Evolutionary conservation across 495 filamentous ascomycete genomes (phyloP), one percentile per base, ranked within the genome.

Genomic region (Podospora pseudopauciseta): DNA sequence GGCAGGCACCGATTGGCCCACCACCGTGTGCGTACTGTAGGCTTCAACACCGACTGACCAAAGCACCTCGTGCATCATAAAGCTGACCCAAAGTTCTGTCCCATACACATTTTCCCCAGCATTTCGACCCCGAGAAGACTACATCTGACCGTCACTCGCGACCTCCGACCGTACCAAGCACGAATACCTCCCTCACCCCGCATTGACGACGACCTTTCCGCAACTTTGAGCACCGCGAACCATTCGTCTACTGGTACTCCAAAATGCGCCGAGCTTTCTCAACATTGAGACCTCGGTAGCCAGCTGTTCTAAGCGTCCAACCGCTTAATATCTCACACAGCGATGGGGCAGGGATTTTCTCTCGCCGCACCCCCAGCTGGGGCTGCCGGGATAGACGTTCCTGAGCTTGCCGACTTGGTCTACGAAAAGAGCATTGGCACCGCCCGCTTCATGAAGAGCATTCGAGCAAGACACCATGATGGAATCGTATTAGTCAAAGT

Each of bases 261-360:
- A 71, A 68, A 59, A 71, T 71, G 70, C 61, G 39, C 63, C 32
- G 20, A 39, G 44, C 11, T 56, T 39, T 20, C 9, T n/a, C 28
- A 26, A 27, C 19, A 23, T n/a, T 59, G 11, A 54, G 28, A 59
- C 49, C 54, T 23, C 67, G 70, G 64, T 71, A 71, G 70, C 56
- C 66, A 60, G 70, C 1, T 11, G 49, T 4, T 15, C 34, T 57
- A 39, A 11, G 19, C 18, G 63, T 30, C 57, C 15, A 11, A 27
- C 7, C 39, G 39, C 39, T 49, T 18, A 11, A 49, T 18, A 49
- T 16, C 66, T 63, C 56, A 61, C 56, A 61, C 67, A 23, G 87
- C 63, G 72, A 99, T 99, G 96, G 96, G 96, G 67, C 96, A 99
- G 84, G 93, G 91, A 74, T 97, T 96, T 80, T 98, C 96, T 70